A percentile compares a stretch with the other conserved stretches of the same genome.
Evolutionary conservation across 192 early-diverging fungal genomes (phyloP).

Genomic region (Gamsiella multidivaricata): DNA sequence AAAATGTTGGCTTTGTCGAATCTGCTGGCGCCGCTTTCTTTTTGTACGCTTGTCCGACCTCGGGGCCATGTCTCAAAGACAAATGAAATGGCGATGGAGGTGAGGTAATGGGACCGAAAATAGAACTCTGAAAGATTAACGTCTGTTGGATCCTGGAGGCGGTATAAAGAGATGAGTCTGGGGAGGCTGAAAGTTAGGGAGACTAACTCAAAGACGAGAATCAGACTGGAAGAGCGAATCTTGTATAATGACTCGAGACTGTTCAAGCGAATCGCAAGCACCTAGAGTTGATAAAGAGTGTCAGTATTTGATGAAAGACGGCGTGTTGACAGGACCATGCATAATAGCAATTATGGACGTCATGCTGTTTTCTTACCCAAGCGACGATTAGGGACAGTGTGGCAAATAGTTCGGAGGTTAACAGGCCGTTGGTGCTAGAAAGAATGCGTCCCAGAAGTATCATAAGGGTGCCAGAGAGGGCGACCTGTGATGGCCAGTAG

Average conservation of each 20-base stretch:
- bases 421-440: not conserved
- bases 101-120: not conserved
- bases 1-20: constrained; percentile 22
- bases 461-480: not conserved
- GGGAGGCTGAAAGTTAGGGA: not conserved
- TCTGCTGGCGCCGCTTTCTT: not conserved
- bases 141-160: not conserved
- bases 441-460: not conserved
- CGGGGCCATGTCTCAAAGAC: constrained; percentile 18
- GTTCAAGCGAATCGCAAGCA: not conserved
- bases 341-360: no score
- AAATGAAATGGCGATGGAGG: not conserved
- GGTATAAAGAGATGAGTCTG: not conserved
- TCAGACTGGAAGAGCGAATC: not conserved
- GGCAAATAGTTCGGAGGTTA: not conserved
- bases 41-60: constrained; percentile 11
- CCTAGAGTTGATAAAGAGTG: not conserved
- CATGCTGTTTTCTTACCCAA: not conserved
- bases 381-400: not conserved
- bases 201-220: not conserved
- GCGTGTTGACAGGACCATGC: no score
- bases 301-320: no score
- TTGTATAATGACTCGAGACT: not conserved
- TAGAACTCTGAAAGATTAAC: not conserved
- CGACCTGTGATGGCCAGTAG: not conserved